Percentiles rank a stretch among this genome's conserved stretches.
Conservation (phyloP, 345 rosid genomes). For the Brassica incana region DNA sequence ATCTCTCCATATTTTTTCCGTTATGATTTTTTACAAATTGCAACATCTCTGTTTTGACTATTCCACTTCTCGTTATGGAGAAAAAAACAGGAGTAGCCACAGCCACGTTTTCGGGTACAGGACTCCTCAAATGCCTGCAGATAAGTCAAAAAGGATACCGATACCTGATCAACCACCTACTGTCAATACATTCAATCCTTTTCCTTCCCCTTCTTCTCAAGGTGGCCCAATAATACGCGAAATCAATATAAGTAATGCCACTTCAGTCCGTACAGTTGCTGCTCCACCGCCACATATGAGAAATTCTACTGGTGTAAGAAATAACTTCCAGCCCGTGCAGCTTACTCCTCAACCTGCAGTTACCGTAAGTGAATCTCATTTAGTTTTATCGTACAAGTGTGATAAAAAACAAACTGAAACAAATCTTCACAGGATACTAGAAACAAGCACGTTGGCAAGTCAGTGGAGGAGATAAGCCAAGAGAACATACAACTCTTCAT, state of each 20-base stretch:
- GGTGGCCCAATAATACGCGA: conserved; percentile 34
- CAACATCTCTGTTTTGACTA: not conserved
- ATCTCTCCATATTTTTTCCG: not conserved
- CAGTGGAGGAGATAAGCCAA: conserved; percentile 57
- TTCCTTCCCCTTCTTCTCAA: not conserved
- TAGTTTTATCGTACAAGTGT: not conserved
- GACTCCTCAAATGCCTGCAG: conserved; percentile 25
- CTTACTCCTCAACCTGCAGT: conserved; percentile 13
- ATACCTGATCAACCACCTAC: conserved; percentile 35
- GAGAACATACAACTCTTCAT: conserved; percentile 74
- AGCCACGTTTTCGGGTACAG: conserved; percentile 56
- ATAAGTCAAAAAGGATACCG: conserved; percentile 21
- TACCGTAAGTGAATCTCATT: conserved; percentile 25
- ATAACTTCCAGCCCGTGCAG: conserved; percentile 23
- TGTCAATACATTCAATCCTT: conserved; percentile 15
- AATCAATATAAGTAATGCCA: conserved; percentile 14
- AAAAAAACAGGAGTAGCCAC: conserved; percentile 52
- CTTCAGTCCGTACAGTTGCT: conserved; percentile 19
- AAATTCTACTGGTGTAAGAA: conserved; percentile 15
- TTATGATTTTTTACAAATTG: not conserved
- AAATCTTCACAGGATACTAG: conserved; percentile 24
- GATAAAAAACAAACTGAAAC: not conserved
- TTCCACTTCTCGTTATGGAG: conserved; percentile 29
- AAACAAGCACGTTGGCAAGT: conserved; percentile 34
- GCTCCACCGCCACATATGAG: conserved; percentile 36